These are phyloP conservation scores for Blastobotrys niveus DNA, from an alignment of 1,139 yeast genomes.

Conservation along the genomic window DNA sequence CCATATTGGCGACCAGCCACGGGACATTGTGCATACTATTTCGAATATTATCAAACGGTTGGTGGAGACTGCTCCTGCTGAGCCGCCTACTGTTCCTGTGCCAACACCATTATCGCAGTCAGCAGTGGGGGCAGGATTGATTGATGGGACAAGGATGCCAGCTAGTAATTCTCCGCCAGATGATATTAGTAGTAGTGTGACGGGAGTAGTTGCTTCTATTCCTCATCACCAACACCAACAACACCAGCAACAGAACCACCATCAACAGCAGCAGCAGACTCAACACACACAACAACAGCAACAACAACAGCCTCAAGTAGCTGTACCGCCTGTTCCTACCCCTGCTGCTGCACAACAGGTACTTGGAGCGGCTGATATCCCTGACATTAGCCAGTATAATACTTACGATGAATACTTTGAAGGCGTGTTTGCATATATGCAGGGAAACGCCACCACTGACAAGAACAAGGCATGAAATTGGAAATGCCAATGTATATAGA, in stretches of 20 bases:
- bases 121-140: too few relatives aligned
- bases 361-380: slow-evolving; percentile 7
- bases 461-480: too few relatives aligned
- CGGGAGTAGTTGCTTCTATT: neutral
- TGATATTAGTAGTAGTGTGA: too few relatives aligned
- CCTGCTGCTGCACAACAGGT: neutral
- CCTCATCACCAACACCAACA: neutral
- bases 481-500: too few relatives aligned
- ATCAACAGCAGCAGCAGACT: slow-evolving; percentile 11
- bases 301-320: slow-evolving; percentile 3
- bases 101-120: slow-evolving; percentile 1
- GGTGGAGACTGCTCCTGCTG: slow-evolving; percentile 35
- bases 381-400: slow-evolving; percentile 20
- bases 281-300: slow-evolving; percentile 3
- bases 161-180: neutral
- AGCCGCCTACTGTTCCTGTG: slow-evolving; percentile 7
- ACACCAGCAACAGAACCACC: neutral
- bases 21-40: slow-evolving; percentile 52
- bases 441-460: too few relatives aligned
- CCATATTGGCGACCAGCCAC: slow-evolving; percentile 47
- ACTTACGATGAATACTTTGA: slow-evolving; percentile 23
- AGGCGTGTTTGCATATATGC: slow-evolving; percentile 17
- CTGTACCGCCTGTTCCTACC: slow-evolving; percentile 4
- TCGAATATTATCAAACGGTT: slow-evolving; percentile 47
- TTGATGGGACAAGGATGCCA: too few relatives aligned